A percentile compares a stretch with the other conserved stretches of the same genome.
Conservation (phyloP, 1,284 basidiomycete species). For the Mycosarcoma mackinlayi region DNA sequence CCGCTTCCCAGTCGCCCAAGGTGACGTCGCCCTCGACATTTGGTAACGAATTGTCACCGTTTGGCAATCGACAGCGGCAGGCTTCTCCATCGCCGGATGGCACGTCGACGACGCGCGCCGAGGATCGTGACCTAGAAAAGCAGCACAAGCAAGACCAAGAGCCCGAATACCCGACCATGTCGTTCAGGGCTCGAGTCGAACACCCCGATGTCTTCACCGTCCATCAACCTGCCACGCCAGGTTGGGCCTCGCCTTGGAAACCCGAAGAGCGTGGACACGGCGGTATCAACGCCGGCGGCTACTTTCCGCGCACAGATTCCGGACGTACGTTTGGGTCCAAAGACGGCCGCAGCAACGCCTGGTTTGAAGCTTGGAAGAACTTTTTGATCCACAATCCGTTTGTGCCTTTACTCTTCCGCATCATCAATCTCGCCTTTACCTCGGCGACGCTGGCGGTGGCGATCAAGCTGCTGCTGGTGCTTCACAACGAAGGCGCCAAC, state of each 20-base stretch:
- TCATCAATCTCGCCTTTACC: slow-evolving; percentile 85
- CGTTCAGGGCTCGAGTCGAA: slow-evolving; percentile 47
- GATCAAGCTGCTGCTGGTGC: slow-evolving; percentile 77
- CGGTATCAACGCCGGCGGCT: slow-evolving; percentile 41
- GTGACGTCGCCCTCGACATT: slow-evolving; percentile 1
- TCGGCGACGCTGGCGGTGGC: slow-evolving; percentile 82
- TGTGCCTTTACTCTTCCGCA: slow-evolving; percentile 78
- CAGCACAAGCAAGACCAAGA: slow-evolving; percentile 28
- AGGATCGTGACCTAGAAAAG: slow-evolving; percentile 35
- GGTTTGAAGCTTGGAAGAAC: slow-evolving; percentile 54
- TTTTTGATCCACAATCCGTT: slow-evolving; percentile 68
- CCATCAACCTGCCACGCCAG: slow-evolving; percentile 60
- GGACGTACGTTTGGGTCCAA: slow-evolving; percentile 29
- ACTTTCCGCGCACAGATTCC: slow-evolving; percentile 55
- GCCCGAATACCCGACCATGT: slow-evolving; percentile 43
- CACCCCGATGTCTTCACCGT: slow-evolving; percentile 52
- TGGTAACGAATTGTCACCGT: slow-evolving; percentile 1
- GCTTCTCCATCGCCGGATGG: slow-evolving; percentile 38
- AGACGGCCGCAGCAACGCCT: slow-evolving; percentile 16
- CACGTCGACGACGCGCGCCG: slow-evolving; percentile 32
- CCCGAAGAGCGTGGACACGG: slow-evolving; percentile 52
- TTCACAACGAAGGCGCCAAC: slow-evolving; percentile 72
- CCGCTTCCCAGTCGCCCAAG: slow-evolving; percentile 10
- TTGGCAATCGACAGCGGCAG: slow-evolving; percentile 27
- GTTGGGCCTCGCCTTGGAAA: slow-evolving; percentile 63